Percentiles rank a stretch among this genome's conserved stretches.
These are phyloP conservation scores for Nigrograna mackinnonii DNA, from an alignment of 2,329 filamentous ascomycete species.

Conservation along the genomic window DNA sequence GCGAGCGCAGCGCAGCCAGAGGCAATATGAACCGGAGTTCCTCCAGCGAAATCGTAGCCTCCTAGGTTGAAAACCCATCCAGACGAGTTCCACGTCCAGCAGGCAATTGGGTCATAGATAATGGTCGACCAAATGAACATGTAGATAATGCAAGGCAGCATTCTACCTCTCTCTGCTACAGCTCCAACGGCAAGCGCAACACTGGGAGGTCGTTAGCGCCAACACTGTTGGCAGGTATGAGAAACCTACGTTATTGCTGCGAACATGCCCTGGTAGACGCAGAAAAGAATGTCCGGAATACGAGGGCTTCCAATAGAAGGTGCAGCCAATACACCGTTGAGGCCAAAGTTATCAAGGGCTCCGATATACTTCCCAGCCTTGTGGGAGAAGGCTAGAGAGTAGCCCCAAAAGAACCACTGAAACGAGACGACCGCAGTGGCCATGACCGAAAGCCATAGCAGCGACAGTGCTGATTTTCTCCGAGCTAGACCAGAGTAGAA, in stretches of 20 bases:
- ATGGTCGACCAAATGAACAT: slow-evolving; percentile 92
- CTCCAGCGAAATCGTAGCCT: slow-evolving; percentile 85
- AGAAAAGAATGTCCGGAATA: slow-evolving; percentile 83
- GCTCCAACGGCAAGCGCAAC: slow-evolving; percentile 84
- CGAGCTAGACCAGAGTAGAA: slow-evolving; percentile 92
- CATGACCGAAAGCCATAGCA: slow-evolving; percentile 86
- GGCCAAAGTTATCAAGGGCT: slow-evolving; percentile 77
- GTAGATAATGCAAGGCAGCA: slow-evolving; percentile 87
- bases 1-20: slow-evolving; percentile 83
- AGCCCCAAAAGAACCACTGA: slow-evolving; percentile 97
- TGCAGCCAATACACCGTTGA: slow-evolving; percentile 72
- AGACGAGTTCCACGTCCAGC: slow-evolving; percentile 88
- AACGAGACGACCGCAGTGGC: slow-evolving; percentile 79
- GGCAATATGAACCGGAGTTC: slow-evolving; percentile 86
- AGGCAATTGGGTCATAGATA: slow-evolving; percentile 90
- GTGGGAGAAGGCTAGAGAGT: slow-evolving; percentile 81
- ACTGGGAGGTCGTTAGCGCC: slow-evolving; percentile 42
- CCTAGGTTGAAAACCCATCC: slow-evolving; percentile 83
- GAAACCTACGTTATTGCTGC: slow-evolving; percentile 77
- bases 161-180: slow-evolving; percentile 82
- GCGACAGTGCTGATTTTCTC: slow-evolving; percentile 83
- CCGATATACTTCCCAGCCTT: slow-evolving; percentile 76
- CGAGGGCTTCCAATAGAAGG: slow-evolving; percentile 74
- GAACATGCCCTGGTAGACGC: slow-evolving; percentile 88
- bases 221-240: background rate